These are phyloP conservation scores for Leavenworthia alabamica DNA, from an alignment of 345 rosid genomes.

Conservation along the genomic window DNA sequence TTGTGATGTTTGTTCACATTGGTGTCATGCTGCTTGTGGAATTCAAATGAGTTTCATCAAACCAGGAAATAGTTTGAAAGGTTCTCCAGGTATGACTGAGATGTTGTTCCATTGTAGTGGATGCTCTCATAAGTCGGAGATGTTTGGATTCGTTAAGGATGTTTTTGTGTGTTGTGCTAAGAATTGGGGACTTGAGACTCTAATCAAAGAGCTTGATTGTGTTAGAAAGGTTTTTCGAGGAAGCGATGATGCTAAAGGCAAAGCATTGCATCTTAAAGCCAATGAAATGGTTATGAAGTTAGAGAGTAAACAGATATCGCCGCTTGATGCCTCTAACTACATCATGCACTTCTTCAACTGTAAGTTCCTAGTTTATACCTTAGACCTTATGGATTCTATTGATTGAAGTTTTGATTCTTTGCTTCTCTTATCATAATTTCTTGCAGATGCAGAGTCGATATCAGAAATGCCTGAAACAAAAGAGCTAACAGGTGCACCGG, in stretches of 20 bases:
- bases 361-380: constrained; percentile 38
- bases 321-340: constrained; percentile 57
- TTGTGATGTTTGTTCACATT: constrained; percentile 95
- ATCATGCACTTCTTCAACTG: constrained; percentile 73
- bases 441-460: constrained; percentile 43
- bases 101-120: constrained; percentile 85
- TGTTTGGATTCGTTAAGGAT: constrained; percentile 95
- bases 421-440: not conserved
- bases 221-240: constrained; percentile 65
- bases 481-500: constrained; percentile 40
- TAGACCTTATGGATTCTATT: not conserved
- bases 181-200: constrained; percentile 62
- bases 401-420: constrained; percentile 2
- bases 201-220: constrained; percentile 71
- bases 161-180: constrained; percentile 67
- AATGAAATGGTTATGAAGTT: constrained; percentile 59
- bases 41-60: constrained; percentile 68
- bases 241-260: constrained; percentile 75
- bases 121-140: constrained; percentile 79
- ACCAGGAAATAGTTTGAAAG: constrained; percentile 80
- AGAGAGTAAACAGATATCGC: constrained; percentile 45
- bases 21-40: constrained; percentile 99
- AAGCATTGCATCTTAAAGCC: constrained; percentile 60
- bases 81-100: constrained; percentile 61
- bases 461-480: constrained; percentile 42